Evolutionary conservation across 2,329 filamentous ascomycete genomes (phyloP), one percentile per base, ranked within the genome.

Genomic region (Penicillium freii): DNA sequence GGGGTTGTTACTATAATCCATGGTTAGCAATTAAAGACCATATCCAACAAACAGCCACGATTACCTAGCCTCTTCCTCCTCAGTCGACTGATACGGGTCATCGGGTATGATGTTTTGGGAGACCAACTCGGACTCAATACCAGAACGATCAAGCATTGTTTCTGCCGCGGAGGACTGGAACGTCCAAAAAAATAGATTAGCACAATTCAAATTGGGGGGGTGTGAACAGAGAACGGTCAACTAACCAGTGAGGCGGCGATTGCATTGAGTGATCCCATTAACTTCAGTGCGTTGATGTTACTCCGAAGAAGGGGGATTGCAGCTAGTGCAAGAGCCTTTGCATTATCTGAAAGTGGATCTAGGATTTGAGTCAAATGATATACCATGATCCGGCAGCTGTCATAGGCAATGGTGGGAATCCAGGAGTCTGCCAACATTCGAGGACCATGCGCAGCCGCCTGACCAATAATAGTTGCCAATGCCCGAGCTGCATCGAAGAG

Each of bases 321-420:
- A 42, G 46, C 50, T 46, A 33, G 31, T 46, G 38, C 54, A 57
- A 77, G 53, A 61, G 13, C 38, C 15, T 59, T 65, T 6, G 62
- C 58, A 29, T 52, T 56, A 10, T 65, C 59, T 11, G 49, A 47
- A 1, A 53, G 33, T 2, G 62, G 52, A 31, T 65, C 76, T 6
- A 79, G 67, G 7, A 80, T 63, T 17, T 77, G 73, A 4, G 76
- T 78, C n/a, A 79, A 71, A 55, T 80, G 80, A 62, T 81, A 80
- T 1, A 81, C 63, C 75, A 81, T 79, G 38, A 80, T 75, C 5
- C 78, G 72, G 48, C 75, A 79, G 60, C 78, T 80, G 53, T 80
- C 78, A 61, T 79, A 80, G 1, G 77, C 73, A 57, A 80, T 80
- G 17, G 77, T 79, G 1, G 78, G 78, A 31, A 80, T 69, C 64